Conservation (phyloP, 163 green algal genomes). For the Volvox carteri region DNA sequence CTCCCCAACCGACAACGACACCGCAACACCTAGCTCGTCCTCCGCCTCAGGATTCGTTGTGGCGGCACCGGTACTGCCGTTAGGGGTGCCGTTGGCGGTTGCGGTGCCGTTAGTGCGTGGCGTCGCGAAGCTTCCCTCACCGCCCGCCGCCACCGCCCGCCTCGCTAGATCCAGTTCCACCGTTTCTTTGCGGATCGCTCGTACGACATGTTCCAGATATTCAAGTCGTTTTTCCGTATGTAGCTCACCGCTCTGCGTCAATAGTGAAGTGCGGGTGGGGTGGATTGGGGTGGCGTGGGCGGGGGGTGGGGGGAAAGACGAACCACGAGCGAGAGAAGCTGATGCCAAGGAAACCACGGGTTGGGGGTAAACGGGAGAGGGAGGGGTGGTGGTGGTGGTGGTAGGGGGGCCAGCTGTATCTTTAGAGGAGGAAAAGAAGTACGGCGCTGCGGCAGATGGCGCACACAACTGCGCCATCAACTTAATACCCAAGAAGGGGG, state of each 20-base stretch:
- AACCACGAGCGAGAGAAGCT: too few relatives aligned
- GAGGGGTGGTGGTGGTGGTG: too few relatives aligned
- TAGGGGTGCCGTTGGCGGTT: too few relatives aligned
- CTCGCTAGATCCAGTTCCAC: slow-evolving; percentile 62
- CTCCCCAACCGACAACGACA: slow-evolving; percentile 78
- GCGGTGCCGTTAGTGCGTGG: too few relatives aligned
- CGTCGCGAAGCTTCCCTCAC: neutral
- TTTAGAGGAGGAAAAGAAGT: too few relatives aligned
- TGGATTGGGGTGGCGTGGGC: neutral
- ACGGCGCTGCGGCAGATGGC: too few relatives aligned
- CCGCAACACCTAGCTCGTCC: slow-evolving; percentile 67
- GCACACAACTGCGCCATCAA: too few relatives aligned
- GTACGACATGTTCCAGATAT: slow-evolving; percentile 64
- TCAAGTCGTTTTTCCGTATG: slow-evolving; percentile 64
- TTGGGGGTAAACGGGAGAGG: neutral
- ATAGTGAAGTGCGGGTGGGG: neutral
- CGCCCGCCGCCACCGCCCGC: slow-evolving; percentile 12
- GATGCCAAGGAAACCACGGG: neutral
- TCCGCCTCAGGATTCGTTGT: neutral
- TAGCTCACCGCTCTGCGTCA: slow-evolving; percentile 76
- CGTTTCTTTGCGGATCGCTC: slow-evolving; percentile 63
- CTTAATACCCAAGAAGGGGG: too few relatives aligned
- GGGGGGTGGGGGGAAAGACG: too few relatives aligned
- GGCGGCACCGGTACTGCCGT: too few relatives aligned
- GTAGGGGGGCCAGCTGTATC: too few relatives aligned